phyloP scores from a whole-genome alignment of 2,329 filamentous ascomycete species.

The Fonsecaea erecta region DNA sequence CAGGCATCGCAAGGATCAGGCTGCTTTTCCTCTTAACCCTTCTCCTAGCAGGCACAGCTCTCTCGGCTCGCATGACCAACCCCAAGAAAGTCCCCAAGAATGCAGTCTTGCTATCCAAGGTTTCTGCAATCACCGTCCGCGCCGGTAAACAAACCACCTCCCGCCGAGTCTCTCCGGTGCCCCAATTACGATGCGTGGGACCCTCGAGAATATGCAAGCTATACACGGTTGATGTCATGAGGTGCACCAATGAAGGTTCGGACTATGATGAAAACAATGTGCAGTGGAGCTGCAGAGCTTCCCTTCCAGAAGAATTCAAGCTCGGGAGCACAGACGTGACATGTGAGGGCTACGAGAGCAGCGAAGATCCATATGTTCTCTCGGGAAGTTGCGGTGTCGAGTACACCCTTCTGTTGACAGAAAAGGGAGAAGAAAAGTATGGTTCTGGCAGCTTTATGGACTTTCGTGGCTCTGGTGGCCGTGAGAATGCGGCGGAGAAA shows the following conservation, averaged over 20 bases:
- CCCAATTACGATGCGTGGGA: conserved; percentile 79
- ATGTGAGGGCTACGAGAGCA: conserved; percentile 81
- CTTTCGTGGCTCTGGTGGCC: conserved; percentile 31
- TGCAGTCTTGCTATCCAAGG: conserved; percentile 64
- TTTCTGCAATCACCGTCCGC: conserved; percentile 79
- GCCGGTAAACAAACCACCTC: conserved; percentile 70
- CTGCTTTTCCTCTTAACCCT: conserved; percentile 26
- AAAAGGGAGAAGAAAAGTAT: conserved; percentile 72
- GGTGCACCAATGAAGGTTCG: conserved; percentile 82
- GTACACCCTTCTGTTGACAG: conserved; percentile 79
- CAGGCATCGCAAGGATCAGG: conserved; percentile 1
- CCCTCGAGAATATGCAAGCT: conserved; percentile 67
- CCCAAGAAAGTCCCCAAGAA: conserved; percentile 48
- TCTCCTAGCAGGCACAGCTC: conserved; percentile 21
- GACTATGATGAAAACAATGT: conserved; percentile 81
- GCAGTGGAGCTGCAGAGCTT: conserved; percentile 85
- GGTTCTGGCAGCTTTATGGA: conserved; percentile 52
- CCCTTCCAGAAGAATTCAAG: conserved; percentile 67
- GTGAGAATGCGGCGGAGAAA: conserved; percentile 16
- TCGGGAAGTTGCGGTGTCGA: conserved; percentile 92
- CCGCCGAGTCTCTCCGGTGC: conserved; percentile 75
- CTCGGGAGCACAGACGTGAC: conserved; percentile 86
- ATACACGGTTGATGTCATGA: conserved; percentile 79
- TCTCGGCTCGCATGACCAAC: conserved; percentile 37
- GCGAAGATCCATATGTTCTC: conserved; percentile 83